These are phyloP conservation scores for Mycena kentingensis DNA, from an alignment of 768 basidiomycete species.

Conservation along the genomic window DNA sequence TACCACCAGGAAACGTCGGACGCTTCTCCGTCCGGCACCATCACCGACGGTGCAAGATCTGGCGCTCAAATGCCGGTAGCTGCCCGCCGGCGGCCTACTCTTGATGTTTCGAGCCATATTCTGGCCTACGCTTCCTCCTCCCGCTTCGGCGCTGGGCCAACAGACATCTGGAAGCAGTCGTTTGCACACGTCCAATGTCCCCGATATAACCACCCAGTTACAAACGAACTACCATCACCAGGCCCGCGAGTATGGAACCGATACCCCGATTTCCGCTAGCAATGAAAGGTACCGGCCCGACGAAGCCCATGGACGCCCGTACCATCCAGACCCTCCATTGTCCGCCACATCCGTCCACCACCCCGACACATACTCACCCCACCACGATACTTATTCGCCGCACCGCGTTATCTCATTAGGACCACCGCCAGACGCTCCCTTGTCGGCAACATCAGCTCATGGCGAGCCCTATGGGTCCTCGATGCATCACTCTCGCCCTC, in stretches of 20 bases:
- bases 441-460: background rate
- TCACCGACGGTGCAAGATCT: background rate
- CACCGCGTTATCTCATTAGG: too few species aligned
- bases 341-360: conserved; percentile 4
- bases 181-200: conserved; percentile 14
- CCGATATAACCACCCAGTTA: conserved; percentile 19
- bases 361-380: conserved; percentile 3
- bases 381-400: too few species aligned
- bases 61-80: background rate
- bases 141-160: too few species aligned
- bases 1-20: conserved; percentile 22
- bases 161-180: conserved; percentile 4
- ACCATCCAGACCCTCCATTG: conserved; percentile 5
- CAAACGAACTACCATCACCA: conserved; percentile 7
- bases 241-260: background rate
- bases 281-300: too few species aligned
- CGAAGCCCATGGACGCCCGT: too few species aligned
- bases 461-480: background rate
- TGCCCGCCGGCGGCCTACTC: background rate
- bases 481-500: background rate
- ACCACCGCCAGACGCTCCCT: too few species aligned
- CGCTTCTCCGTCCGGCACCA: conserved; percentile 1
- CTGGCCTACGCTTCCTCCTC: background rate
- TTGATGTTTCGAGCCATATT: background rate
- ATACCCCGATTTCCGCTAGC: background rate